These are phyloP conservation scores for Beauveria asiatica DNA, from an alignment of 2,329 filamentous ascomycete genomes.

Conservation along the genomic window DNA sequence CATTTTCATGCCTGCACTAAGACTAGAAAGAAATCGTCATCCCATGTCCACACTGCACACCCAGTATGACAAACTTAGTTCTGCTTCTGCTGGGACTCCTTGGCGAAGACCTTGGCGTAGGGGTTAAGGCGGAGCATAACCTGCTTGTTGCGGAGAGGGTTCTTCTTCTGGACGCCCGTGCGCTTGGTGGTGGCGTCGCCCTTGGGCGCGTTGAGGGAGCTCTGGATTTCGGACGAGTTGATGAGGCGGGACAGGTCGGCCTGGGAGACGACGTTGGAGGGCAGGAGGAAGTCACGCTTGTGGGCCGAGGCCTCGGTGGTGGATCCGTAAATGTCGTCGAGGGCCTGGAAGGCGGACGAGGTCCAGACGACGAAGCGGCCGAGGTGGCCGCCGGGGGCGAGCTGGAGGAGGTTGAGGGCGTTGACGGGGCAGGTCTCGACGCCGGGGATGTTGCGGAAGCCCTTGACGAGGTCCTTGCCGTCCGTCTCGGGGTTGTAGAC, in stretches of 20 bases:
- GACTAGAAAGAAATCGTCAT: slow-evolving; percentile 8
- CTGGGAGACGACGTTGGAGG: slow-evolving; percentile 85
- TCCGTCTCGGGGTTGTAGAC: slow-evolving; percentile 95
- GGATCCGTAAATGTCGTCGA: slow-evolving; percentile 94
- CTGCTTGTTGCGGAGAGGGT: slow-evolving; percentile 98
- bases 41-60: slow-evolving; percentile 25
- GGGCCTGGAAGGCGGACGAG: slow-evolving; percentile 89
- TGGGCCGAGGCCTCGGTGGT: slow-evolving; percentile 81
- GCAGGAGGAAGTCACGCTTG: slow-evolving; percentile 99
- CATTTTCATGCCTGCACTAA: slow-evolving; percentile 9
- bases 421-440: slow-evolving; percentile 94
- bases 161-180: slow-evolving; percentile 95
- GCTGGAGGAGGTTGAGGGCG: slow-evolving; percentile 96
- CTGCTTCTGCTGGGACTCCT: slow-evolving; percentile 45
- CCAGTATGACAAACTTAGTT: slow-evolving; percentile 27
- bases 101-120: slow-evolving; percentile 83
- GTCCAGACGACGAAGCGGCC: slow-evolving; percentile 99
- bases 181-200: slow-evolving; percentile 87
- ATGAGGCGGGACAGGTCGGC: slow-evolving; percentile 94
- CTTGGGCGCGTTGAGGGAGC: slow-evolving; percentile 85
- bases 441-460: slow-evolving; percentile 98
- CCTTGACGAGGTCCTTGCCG: slow-evolving; percentile 85
- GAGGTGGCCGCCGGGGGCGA: slow-evolving; percentile 96
- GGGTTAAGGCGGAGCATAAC: slow-evolving; percentile 97
- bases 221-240: slow-evolving; percentile 98